Evolutionary conservation across 2,329 filamentous ascomycete species (phyloP).

Genomic region (Dothistroma pini): DNA sequence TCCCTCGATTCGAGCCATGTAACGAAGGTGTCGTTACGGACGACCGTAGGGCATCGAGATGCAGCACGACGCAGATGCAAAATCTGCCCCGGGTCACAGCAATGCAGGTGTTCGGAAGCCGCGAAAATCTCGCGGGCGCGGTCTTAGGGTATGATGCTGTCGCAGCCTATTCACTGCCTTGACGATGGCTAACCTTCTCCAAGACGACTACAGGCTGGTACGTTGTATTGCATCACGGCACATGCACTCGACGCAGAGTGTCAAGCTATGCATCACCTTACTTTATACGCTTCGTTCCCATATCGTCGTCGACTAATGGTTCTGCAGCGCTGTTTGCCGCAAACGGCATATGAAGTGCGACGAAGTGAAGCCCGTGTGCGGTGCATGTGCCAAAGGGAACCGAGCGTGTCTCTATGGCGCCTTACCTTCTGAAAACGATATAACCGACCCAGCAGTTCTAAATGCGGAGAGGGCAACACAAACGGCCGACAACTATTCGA

Average conservation of each 20-base stretch:
- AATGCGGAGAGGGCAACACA: neutral
- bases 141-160: constrained; percentile 22
- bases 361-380: constrained; percentile 45
- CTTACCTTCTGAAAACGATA: constrained; percentile 6
- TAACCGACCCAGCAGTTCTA: neutral
- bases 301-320: neutral
- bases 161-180: neutral
- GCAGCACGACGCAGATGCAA: constrained; percentile 3
- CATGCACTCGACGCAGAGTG: too few species aligned
- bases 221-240: neutral
- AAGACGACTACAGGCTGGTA: constrained; percentile 22
- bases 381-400: constrained; percentile 43
- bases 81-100: neutral
- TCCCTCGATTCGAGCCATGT: neutral
- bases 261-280: too few species aligned
- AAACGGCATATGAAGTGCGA: constrained; percentile 51
- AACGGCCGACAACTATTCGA: neutral
- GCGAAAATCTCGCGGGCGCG: constrained; percentile 30
- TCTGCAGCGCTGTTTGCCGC: constrained; percentile 28
- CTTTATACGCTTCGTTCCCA: neutral
- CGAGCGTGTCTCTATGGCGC: constrained; percentile 42
- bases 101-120: constrained; percentile 22
- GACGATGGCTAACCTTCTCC: constrained; percentile 23
- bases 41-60: constrained; percentile 1
- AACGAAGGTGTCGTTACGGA: constrained; percentile 1